Percentiles rank a stretch among this genome's conserved stretches.
Conservation (phyloP, 768 basidiomycete genomes). For the Suillus fuscotomentosus region DNA sequence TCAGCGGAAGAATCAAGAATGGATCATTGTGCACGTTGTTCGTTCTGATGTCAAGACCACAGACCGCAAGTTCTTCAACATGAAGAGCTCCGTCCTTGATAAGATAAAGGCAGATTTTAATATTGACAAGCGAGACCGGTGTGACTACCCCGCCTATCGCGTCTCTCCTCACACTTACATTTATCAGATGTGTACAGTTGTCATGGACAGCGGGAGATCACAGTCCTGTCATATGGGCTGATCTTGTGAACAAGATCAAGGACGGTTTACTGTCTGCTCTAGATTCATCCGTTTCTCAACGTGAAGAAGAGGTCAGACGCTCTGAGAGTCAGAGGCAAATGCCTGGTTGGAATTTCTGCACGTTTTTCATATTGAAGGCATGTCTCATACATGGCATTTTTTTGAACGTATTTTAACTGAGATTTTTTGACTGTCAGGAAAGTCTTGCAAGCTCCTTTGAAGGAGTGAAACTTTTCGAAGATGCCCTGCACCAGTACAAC, state of each 20-base stretch:
- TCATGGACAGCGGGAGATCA: conserved; percentile 70
- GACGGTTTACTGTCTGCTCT: conserved; percentile 86
- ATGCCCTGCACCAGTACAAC: conserved; percentile 85
- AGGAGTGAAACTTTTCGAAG: conserved; percentile 85
- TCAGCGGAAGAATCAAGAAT: conserved; percentile 83
- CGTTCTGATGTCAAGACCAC: conserved; percentile 62
- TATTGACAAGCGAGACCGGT: conserved; percentile 84
- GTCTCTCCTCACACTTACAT: conserved; percentile 6
- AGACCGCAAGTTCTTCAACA: conserved; percentile 73
- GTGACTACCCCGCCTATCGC: conserved; percentile 3
- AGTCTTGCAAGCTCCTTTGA: conserved; percentile 90
- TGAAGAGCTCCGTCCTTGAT: conserved; percentile 83
- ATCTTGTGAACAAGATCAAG: conserved; percentile 85
- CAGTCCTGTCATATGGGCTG: conserved; percentile 83
- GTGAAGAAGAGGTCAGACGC: conserved; percentile 89
- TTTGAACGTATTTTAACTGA: neutral
- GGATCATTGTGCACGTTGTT: conserved; percentile 87
- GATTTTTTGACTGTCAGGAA: conserved; percentile 57
- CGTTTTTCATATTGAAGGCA: conserved; percentile 95
- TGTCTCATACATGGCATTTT: conserved; percentile 14
- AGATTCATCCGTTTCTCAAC: conserved; percentile 69
- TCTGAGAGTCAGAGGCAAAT: conserved; percentile 88
- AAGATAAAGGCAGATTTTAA: conserved; percentile 94
- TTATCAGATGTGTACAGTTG: conserved; percentile 75
- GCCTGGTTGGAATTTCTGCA: conserved; percentile 99